These are phyloP conservation scores for Rubia tinctorum DNA, from an alignment of 305 asterid species.

Conservation along the genomic window DNA sequence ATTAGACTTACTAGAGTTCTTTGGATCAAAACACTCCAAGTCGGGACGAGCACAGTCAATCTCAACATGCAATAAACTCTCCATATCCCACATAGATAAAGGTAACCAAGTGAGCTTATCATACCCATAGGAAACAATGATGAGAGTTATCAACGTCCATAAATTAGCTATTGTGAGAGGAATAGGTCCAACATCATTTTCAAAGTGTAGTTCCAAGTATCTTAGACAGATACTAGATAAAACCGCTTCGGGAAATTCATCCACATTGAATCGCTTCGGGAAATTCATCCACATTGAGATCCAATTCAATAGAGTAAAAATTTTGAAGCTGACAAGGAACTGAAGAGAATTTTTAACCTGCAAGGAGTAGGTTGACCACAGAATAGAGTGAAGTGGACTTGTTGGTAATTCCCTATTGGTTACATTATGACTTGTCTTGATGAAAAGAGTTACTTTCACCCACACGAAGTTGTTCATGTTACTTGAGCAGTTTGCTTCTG, in stretches of 20 bases:
- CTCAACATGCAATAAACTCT: not conserved
- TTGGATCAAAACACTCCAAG: not conserved
- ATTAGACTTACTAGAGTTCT: not conserved
- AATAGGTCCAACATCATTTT: not conserved
- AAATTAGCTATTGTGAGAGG: not conserved
- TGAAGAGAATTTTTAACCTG: too few species aligned
- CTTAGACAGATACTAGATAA: not conserved
- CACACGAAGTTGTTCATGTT: not conserved
- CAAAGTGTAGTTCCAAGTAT: not conserved
- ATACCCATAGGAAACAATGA: too few species aligned
- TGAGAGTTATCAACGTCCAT: too few species aligned
- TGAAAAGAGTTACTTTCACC: not conserved
- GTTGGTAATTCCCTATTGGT: not conserved
- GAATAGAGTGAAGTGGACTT: not conserved
- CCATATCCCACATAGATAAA: not conserved
- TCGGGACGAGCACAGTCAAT: not conserved
- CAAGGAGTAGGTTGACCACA: not conserved
- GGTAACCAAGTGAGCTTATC: not conserved
- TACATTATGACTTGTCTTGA: not conserved
- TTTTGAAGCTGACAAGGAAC: not conserved
- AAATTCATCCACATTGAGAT: too few species aligned
- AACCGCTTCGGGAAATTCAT: too few species aligned
- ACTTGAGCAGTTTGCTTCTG: not conserved
- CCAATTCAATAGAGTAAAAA: conserved; percentile 1
- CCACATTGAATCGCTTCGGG: too few species aligned